phyloP scores from a whole-genome alignment of 352 stramenopile genomes.

The Globisporangium emineosum region DNA sequence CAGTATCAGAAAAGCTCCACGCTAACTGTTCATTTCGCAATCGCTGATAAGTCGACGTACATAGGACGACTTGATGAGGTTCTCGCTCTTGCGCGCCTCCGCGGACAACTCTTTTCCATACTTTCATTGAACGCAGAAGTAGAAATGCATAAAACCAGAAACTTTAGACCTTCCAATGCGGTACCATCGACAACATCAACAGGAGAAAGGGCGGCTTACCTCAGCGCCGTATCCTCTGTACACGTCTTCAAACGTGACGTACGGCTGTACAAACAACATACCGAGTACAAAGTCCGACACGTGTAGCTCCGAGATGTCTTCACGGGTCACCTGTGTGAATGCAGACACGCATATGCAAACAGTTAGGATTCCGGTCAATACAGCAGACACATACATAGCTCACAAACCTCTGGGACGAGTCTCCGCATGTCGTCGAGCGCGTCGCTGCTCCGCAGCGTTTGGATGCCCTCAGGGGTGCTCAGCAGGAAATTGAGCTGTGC shows the following conservation, averaged over 20 bases:
- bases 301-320: slow-evolving; percentile 71
- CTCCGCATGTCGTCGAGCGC: slow-evolving; percentile 57
- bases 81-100: slow-evolving; percentile 73
- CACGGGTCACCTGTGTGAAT: slow-evolving; percentile 38
- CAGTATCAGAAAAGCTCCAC: neutral
- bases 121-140: slow-evolving; percentile 21
- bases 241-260: slow-evolving; percentile 49
- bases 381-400: neutral
- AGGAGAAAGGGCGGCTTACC: slow-evolving; percentile 19
- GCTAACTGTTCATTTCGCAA: neutral
- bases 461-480: slow-evolving; percentile 48
- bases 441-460: slow-evolving; percentile 49
- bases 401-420: slow-evolving; percentile 55
- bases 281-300: slow-evolving; percentile 79
- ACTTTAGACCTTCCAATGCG: neutral
- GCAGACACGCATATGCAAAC: neutral
- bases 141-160: neutral
- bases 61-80: slow-evolving; percentile 78
- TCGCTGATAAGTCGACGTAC: slow-evolving; percentile 26
- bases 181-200: neutral
- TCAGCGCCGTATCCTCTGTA: slow-evolving; percentile 66
- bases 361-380: neutral
- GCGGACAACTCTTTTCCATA: slow-evolving; percentile 83
- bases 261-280: slow-evolving; percentile 79
- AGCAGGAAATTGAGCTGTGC: slow-evolving; percentile 51